Evolutionary conservation across 1,139 yeast species (phyloP).

Genomic region (Suhomyces guaymorum): DNA sequence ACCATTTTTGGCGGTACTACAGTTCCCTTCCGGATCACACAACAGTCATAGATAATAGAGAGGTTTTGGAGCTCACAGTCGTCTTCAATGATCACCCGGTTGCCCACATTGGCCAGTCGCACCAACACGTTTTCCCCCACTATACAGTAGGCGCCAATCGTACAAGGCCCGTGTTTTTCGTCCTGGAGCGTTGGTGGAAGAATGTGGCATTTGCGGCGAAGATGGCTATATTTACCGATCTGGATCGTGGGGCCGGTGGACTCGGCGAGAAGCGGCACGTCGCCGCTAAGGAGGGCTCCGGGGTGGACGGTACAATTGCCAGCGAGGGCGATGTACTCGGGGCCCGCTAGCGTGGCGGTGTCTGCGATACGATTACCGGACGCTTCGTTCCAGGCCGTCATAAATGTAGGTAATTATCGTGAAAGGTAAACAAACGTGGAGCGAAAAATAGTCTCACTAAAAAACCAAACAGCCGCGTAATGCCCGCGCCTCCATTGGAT

Average conservation of each 20-base stretch:
- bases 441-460: too few relatives aligned
- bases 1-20: constrained; percentile 56
- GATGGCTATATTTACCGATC: constrained; percentile 53
- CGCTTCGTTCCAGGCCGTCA: constrained; percentile 54
- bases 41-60: constrained; percentile 64
- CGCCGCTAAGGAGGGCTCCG: constrained; percentile 25
- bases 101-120: constrained; percentile 55
- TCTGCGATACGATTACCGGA: constrained; percentile 59
- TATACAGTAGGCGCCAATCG: constrained; percentile 60
- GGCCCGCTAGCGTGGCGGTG: constrained; percentile 35
- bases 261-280: constrained; percentile 15
- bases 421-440: too few relatives aligned
- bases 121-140: constrained; percentile 48
- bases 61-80: constrained; percentile 41
- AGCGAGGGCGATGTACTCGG: constrained; percentile 29
- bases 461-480: too few relatives aligned
- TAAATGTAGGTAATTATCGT: too few relatives aligned
- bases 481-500: too few relatives aligned
- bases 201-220: constrained; percentile 32
- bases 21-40: constrained; percentile 50
- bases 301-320: constrained; percentile 37
- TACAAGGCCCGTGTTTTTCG: constrained; percentile 30
- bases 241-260: constrained; percentile 32
- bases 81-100: constrained; percentile 53
- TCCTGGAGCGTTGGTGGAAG: constrained; percentile 33